phyloP scores from a whole-genome alignment of 139 green algal species.

The Micractinium conductrix region DNA sequence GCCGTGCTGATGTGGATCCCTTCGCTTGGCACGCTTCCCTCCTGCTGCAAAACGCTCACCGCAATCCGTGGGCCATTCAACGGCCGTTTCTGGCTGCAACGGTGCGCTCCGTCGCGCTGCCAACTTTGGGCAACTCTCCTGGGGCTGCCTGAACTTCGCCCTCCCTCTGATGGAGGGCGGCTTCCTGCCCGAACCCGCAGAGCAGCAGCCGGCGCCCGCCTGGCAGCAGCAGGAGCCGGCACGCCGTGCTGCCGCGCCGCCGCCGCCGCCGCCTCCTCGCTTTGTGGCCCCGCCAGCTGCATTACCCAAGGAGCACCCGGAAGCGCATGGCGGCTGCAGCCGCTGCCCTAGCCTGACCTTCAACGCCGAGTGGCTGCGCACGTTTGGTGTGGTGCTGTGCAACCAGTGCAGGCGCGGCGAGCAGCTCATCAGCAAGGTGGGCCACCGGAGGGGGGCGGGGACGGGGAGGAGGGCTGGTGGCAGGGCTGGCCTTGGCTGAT shows the following conservation, averaged over 20 bases:
- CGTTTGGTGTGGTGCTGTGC: constrained; percentile 63
- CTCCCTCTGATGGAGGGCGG: constrained; percentile 21
- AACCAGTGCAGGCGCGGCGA: constrained; percentile 56
- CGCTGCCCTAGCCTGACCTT: constrained; percentile 57
- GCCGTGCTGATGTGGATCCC: no score
- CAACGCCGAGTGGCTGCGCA: constrained; percentile 48
- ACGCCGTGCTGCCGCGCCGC: neutral
- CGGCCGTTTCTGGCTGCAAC: no score
- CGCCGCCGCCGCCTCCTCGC: neutral
- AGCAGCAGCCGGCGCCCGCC: neutral
- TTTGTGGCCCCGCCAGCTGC: neutral
- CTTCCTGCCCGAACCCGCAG: constrained; percentile 11
- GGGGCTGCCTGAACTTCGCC: no score
- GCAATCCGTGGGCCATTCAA: no score
- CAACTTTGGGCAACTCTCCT: no score
- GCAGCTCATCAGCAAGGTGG: constrained; percentile 64
- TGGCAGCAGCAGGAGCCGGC: neutral
- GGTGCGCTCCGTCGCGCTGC: no score
- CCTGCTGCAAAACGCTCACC: no score
- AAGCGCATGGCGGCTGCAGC: constrained; percentile 38
- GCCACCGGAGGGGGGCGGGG: neutral
- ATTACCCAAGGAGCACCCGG: neutral
- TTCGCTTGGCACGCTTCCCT: no score
- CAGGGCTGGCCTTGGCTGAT: no score
- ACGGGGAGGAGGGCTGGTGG: no score